A percentile compares a stretch with the other conserved stretches of the same genome.
Conservation (phyloP, 148 eudicot genomes). For the Rhododendron williamsianum region DNA sequence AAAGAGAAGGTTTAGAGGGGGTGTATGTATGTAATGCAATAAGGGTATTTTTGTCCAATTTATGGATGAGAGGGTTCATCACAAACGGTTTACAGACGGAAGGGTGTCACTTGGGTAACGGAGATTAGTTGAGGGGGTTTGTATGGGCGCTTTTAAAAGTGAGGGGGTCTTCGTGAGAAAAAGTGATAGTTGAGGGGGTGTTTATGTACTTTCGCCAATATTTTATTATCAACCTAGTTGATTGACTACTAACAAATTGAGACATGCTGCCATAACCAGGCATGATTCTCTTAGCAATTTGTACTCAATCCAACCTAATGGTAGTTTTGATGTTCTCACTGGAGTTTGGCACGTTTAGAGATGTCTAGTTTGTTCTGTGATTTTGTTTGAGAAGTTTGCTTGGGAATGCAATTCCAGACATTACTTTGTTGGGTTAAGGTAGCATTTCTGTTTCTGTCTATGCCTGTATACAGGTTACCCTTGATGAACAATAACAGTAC, state of each 20-base stretch:
- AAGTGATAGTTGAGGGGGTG: too few relatives aligned
- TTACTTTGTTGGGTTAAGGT: background rate
- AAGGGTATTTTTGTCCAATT: too few relatives aligned
- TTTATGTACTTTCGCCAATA: background rate
- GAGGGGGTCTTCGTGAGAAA: too few relatives aligned
- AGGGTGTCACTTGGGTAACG: too few relatives aligned
- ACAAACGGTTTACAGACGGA: too few relatives aligned
- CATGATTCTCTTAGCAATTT: background rate
- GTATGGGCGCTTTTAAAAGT: too few relatives aligned
- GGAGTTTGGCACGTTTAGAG: background rate
- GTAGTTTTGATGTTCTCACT: background rate
- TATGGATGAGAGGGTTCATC: too few relatives aligned
- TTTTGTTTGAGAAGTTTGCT: background rate
- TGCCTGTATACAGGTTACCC: background rate
- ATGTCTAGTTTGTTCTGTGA: background rate
- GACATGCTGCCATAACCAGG: background rate
- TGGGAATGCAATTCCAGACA: background rate
- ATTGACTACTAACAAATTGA: background rate
- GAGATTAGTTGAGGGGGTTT: too few relatives aligned
- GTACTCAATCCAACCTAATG: background rate
- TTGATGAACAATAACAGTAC: background rate
- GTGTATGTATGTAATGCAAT: too few relatives aligned
- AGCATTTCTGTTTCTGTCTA: constrained; percentile 1
- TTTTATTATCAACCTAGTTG: background rate
- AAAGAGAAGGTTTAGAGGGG: too few relatives aligned